Evolutionary conservation across 75 land plant species (phyloP).

Genomic region (Adiantum capillusveneris): DNA sequence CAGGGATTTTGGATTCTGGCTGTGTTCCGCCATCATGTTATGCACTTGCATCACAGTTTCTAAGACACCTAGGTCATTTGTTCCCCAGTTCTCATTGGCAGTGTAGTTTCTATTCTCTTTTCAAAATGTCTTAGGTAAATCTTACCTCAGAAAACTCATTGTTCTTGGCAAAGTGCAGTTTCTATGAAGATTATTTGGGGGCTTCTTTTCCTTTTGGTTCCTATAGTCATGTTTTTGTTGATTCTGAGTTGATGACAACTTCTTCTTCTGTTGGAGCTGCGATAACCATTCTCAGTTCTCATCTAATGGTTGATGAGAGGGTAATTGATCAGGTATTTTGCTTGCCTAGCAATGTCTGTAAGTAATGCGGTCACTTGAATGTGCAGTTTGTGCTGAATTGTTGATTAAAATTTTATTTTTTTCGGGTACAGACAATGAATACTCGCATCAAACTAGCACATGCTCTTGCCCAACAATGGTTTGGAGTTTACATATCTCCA

Average conservation of each 20-base stretch:
- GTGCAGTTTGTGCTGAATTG: no score
- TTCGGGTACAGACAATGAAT: constrained; percentile 45
- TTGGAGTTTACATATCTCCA: constrained; percentile 87
- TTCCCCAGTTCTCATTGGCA: no score
- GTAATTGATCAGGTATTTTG: constrained; percentile 81
- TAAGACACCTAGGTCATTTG: no score
- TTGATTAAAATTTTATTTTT: neutral
- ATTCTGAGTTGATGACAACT: constrained; percentile 55
- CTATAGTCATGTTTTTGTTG: constrained; percentile 85
- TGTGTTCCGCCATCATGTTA: no score
- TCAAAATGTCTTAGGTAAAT: no score
- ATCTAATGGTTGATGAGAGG: constrained; percentile 79
- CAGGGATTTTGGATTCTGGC: no score
- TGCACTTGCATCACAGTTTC: no score
- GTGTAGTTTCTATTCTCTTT: no score
- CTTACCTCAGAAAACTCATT: no score
- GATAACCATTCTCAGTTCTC: constrained; percentile 67
- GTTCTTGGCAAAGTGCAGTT: constrained; percentile 27
- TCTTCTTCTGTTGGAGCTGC: constrained; percentile 72
- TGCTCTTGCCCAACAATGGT: constrained; percentile 97
- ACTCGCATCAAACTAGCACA: constrained; percentile 85
- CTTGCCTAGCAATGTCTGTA: neutral
- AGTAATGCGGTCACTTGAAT: no score
- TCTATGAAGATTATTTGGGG: constrained; percentile 78
- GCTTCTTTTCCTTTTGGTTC: constrained; percentile 91